Percentiles rank a stretch among this genome's conserved stretches.
phyloP scores from a whole-genome alignment of 192 early-diverging fungal species.

The Globomyces pollinis-pini region DNA sequence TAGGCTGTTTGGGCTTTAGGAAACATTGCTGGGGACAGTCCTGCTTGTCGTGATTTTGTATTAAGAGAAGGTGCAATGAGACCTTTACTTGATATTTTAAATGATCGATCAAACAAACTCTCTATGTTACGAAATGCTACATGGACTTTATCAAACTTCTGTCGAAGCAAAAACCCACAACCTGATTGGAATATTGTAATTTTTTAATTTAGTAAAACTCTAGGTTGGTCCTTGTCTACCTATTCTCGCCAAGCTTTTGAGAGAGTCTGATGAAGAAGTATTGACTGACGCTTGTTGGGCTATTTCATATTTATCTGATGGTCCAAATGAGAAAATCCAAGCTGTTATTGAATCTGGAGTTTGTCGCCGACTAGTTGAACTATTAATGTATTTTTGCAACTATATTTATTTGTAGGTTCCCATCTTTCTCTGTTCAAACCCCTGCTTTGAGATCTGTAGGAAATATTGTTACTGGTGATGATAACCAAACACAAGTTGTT shows the following conservation, averaged over 20 bases:
- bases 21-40: conserved; percentile 97
- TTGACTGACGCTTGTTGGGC: conserved; percentile 99
- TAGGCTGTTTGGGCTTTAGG: conserved; percentile 96
- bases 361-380: conserved; percentile 86
- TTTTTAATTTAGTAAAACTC: conserved; percentile 41
- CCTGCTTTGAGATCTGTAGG: conserved; percentile 95
- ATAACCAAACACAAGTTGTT: conserved; percentile 92
- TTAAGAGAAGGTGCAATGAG: conserved; percentile 71
- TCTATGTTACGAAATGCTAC: conserved; percentile 98
- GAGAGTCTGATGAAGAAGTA: conserved; percentile 88
- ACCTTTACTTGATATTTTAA: conserved; percentile 81
- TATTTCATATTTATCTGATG: conserved; percentile 98
- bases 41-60: conserved; percentile 84
- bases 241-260: conserved; percentile 83
- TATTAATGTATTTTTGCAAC: conserved; percentile 58
- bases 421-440: conserved; percentile 84
- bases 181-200: conserved; percentile 80
- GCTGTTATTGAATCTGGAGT: conserved; percentile 94
- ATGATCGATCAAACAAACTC: conserved; percentile 77
- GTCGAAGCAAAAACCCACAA: conserved; percentile 94
- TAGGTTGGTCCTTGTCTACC: conserved; percentile 79
- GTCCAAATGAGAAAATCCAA: conserved; percentile 95
- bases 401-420: conserved; percentile 37
- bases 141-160: conserved; percentile 98
- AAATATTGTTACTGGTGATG: conserved; percentile 98